Evolutionary conservation across 2,329 filamentous ascomycete species (phyloP).

Genomic region (Penicillium sp.): DNA sequence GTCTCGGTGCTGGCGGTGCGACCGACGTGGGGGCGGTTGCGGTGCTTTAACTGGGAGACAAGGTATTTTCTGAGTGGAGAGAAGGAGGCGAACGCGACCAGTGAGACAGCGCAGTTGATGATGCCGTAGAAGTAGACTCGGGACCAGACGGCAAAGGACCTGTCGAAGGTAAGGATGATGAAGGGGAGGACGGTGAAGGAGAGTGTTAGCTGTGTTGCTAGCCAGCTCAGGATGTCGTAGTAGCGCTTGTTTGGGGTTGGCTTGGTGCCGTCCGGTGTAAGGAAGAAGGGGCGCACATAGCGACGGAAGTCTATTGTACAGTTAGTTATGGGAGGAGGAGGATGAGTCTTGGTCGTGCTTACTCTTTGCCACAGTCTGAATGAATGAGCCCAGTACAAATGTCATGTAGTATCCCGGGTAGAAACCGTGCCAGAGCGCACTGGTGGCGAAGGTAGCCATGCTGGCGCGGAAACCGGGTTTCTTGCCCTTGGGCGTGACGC

Average conservation of each 20-base stretch:
- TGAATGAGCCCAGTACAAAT: constrained; percentile 84
- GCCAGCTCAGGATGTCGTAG: constrained; percentile 76
- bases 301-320: constrained; percentile 72
- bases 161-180: constrained; percentile 70
- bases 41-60: constrained; percentile 57
- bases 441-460: constrained; percentile 89
- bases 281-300: constrained; percentile 86
- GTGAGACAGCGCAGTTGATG: constrained; percentile 61
- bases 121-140: constrained; percentile 87
- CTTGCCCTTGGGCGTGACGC: constrained; percentile 90
- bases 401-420: constrained; percentile 93
- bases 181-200: constrained; percentile 83
- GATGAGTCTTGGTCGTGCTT: constrained; percentile 39
- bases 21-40: constrained; percentile 41
- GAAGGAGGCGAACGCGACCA: constrained; percentile 69
- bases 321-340: constrained; percentile 15
- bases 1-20: constrained; percentile 59
- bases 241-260: constrained; percentile 72
- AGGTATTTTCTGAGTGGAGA: constrained; percentile 66
- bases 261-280: constrained; percentile 69
- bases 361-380: constrained; percentile 95
- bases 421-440: constrained; percentile 97
- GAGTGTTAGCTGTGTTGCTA: constrained; percentile 78
- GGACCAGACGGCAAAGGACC: constrained; percentile 73
- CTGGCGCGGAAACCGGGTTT: constrained; percentile 96